A percentile compares a stretch with the other conserved stretches of the same genome.
phyloP scores from a whole-genome alignment of 768 basidiomycete genomes.

The Collybiopsis confluens region DNA sequence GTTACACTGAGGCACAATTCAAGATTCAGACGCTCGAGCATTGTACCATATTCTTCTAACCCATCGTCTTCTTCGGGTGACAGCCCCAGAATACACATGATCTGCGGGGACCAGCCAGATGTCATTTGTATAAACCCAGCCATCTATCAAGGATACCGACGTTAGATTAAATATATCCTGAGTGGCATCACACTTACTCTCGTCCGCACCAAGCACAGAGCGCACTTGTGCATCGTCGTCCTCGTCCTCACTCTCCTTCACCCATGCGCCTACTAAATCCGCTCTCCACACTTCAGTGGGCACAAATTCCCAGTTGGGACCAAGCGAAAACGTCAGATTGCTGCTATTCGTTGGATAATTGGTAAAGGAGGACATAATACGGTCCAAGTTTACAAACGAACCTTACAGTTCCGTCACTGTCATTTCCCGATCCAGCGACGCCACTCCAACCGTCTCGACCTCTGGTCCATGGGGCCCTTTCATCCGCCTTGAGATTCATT shows the following conservation, averaged over 20 bases:
- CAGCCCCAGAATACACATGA: conserved; percentile 35
- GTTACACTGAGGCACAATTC: no score
- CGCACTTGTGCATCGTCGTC: neutral
- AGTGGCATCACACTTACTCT: conserved; percentile 15
- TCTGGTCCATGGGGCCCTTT: conserved; percentile 66
- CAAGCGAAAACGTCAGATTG: conserved; percentile 77
- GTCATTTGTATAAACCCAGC: conserved; percentile 83
- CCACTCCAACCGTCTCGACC: conserved; percentile 70
- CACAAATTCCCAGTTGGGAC: conserved; percentile 70
- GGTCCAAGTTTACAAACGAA: conserved; percentile 28
- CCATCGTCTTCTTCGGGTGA: conserved; percentile 72
- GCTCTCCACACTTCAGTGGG: conserved; percentile 75
- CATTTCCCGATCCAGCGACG: conserved; percentile 25
- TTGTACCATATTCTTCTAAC: conserved; percentile 62
- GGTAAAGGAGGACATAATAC: neutral
- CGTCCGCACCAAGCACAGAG: conserved; percentile 17
- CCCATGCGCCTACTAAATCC: conserved; percentile 60
- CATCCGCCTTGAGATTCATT: conserved; percentile 34
- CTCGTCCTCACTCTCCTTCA: conserved; percentile 7
- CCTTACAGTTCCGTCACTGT: conserved; percentile 57
- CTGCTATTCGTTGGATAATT: conserved; percentile 42
- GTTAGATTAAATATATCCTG: neutral
- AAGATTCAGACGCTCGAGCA: neutral
- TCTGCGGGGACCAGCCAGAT: conserved; percentile 56
- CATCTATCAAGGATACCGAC: conserved; percentile 36